These are phyloP conservation scores for Diaporthe sp. DNA, from an alignment of 2,329 filamentous ascomycete genomes.

Conservation along the genomic window DNA sequence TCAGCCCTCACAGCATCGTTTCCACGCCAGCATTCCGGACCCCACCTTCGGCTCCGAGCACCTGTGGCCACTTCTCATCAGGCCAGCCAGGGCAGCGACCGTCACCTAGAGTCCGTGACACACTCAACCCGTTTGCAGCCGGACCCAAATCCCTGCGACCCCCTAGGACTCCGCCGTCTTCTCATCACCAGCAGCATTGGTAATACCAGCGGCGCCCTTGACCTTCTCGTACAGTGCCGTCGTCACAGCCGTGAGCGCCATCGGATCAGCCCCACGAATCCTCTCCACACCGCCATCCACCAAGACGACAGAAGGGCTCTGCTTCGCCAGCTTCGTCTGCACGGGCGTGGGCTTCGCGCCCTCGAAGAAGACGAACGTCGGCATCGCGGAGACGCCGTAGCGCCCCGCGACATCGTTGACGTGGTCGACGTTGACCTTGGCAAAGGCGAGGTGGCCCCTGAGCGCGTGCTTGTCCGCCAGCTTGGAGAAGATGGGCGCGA, in stretches of 20 bases:
- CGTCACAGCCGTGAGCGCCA: slow-evolving; percentile 47
- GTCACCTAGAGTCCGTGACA: too few species aligned
- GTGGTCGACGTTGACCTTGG: slow-evolving; percentile 68
- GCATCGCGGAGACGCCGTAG: slow-evolving; percentile 65
- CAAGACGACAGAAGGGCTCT: slow-evolving; percentile 28
- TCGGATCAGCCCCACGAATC: slow-evolving; percentile 53
- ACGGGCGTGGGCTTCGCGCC: slow-evolving; percentile 55
- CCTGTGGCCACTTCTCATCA: slow-evolving; percentile 5
- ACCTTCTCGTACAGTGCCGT: slow-evolving; percentile 35
- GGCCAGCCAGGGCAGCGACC: not conserved
- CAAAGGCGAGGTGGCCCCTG: slow-evolving; percentile 60
- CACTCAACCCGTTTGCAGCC: not conserved
- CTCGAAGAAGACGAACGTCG: slow-evolving; percentile 69
- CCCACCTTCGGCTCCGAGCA: too few species aligned
- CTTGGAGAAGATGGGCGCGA: slow-evolving; percentile 59
- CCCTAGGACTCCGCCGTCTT: not conserved
- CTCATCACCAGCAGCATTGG: not conserved
- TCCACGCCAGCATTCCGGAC: not conserved
- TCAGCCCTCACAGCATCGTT: not conserved
- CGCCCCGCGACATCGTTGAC: slow-evolving; percentile 60
- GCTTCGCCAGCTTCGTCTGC: slow-evolving; percentile 43
- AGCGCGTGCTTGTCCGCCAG: slow-evolving; percentile 55
- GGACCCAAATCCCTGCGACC: not conserved
- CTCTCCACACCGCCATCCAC: slow-evolving; percentile 41
- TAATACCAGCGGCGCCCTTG: slow-evolving; percentile 24